phyloP scores from a whole-genome alignment of 1,284 basidiomycete genomes.

The Leccinum pallidistipes region DNA sequence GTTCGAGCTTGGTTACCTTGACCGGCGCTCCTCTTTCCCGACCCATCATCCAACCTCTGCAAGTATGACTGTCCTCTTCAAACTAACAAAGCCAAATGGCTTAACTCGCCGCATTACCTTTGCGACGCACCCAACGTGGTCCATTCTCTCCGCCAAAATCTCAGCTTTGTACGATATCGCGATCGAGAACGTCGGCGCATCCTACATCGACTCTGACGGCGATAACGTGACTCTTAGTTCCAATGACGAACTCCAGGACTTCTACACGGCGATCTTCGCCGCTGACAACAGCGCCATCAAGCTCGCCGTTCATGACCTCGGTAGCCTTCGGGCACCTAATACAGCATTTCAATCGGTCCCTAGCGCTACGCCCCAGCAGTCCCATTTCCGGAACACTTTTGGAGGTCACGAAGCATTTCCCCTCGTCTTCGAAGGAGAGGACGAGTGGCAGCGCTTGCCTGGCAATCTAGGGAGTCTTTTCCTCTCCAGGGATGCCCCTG shows the following conservation, averaged over 20 bases:
- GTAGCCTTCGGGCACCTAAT: slow-evolving; percentile 37
- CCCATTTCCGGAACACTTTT: slow-evolving; percentile 57
- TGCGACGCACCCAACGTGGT: slow-evolving; percentile 51
- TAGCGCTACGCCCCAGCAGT: slow-evolving; percentile 39
- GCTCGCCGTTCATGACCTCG: slow-evolving; percentile 63
- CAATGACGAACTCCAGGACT: slow-evolving; percentile 57
- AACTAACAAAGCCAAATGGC: slow-evolving; percentile 49
- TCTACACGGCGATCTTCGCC: slow-evolving; percentile 25
- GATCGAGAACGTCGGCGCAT: slow-evolving; percentile 55
- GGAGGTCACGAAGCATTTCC: slow-evolving; percentile 40
- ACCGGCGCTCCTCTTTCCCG: not conserved
- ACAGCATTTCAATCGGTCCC: slow-evolving; percentile 33
- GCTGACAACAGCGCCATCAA: slow-evolving; percentile 41
- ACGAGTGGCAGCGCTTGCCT: slow-evolving; percentile 63
- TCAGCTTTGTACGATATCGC: slow-evolving; percentile 57
- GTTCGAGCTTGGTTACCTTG: not conserved
- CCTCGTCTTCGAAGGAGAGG: slow-evolving; percentile 54
- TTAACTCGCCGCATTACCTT: slow-evolving; percentile 63
- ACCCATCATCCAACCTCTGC: slow-evolving; percentile 14
- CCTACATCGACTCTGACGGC: slow-evolving; percentile 66
- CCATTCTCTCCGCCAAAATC: slow-evolving; percentile 53
- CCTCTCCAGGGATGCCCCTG: slow-evolving; percentile 29
- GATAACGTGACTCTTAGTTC: slow-evolving; percentile 74
- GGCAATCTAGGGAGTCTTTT: slow-evolving; percentile 39
- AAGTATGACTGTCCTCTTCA: slow-evolving; percentile 53